phyloP scores from a whole-genome alignment of 2,329 filamentous ascomycete species.

The Blastomyces parvus region DNA sequence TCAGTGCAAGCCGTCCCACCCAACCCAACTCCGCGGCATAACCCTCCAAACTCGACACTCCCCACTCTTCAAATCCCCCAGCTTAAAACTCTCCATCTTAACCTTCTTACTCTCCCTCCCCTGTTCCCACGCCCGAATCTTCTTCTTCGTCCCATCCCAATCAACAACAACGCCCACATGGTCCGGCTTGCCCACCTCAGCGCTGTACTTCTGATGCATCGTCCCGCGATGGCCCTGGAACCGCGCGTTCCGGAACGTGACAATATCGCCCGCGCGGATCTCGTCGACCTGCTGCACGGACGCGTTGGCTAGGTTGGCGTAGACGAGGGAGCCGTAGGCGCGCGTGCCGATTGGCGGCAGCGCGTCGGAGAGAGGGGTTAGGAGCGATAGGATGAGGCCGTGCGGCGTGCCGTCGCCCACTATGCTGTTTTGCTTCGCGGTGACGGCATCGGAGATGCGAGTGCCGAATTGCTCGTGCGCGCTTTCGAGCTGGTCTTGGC shows the following conservation, averaged over 20 bases:
- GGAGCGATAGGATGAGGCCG: constrained; percentile 66
- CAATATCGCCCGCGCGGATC: constrained; percentile 85
- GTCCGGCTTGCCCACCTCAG: constrained; percentile 77
- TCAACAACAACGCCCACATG: constrained; percentile 89
- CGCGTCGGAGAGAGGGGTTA: constrained; percentile 62
- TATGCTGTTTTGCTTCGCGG: constrained; percentile 64
- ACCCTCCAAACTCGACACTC: constrained; percentile 97
- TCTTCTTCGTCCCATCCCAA: constrained; percentile 98
- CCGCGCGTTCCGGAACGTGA: constrained; percentile 82
- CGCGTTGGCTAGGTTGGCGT: constrained; percentile 90
- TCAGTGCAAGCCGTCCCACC: constrained; percentile 55
- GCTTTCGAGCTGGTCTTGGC: constrained; percentile 87
- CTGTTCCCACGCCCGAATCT: constrained; percentile 91
- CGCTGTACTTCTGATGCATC: constrained; percentile 87
- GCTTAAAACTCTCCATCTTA: constrained; percentile 85
- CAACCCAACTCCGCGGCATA: constrained; percentile 84
- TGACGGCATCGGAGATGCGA: constrained; percentile 62
- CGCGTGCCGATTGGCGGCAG: constrained; percentile 78
- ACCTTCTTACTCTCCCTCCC: constrained; percentile 88
- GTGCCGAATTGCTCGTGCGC: constrained; percentile 73
- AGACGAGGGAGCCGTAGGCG: constrained; percentile 83
- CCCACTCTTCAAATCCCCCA: constrained; percentile 82
- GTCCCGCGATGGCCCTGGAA: constrained; percentile 93
- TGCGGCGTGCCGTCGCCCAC: constrained; percentile 78
- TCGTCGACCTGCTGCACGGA: constrained; percentile 83